Evolutionary conservation across 2,329 filamentous ascomycete species (phyloP).

Genomic region (Beauveria australis): DNA sequence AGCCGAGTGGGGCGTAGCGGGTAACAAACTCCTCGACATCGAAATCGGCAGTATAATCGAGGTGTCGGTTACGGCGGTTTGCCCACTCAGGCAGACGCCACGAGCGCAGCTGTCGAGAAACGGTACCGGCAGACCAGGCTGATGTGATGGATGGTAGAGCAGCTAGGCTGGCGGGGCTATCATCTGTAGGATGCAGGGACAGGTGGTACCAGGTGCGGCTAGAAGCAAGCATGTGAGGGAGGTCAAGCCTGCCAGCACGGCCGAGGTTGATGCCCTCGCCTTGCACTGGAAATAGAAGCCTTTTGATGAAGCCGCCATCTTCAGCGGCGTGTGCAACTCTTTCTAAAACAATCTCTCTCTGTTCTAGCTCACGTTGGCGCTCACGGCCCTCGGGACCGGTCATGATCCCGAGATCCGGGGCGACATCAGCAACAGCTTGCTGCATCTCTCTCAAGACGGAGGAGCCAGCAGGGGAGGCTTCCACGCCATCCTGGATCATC

Average conservation of each 20-base stretch:
- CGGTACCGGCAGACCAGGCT: constrained; percentile 84
- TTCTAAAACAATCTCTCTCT: constrained; percentile 74
- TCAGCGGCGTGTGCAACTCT: constrained; percentile 79
- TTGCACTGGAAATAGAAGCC: constrained; percentile 69
- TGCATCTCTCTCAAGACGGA: constrained; percentile 85
- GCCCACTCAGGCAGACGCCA: constrained; percentile 97
- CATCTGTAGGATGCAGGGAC: constrained; percentile 83
- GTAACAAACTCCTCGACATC: constrained; percentile 86
- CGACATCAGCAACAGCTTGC: constrained; percentile 67
- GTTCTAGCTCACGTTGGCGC: constrained; percentile 70
- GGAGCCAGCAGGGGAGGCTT: constrained; percentile 63
- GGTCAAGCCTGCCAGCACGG: constrained; percentile 68
- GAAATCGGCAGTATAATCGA: constrained; percentile 96
- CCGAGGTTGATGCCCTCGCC: constrained; percentile 76
- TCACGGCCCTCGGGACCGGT: constrained; percentile 60
- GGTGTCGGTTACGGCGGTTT: constrained; percentile 79
- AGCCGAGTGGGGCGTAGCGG: constrained; percentile 76
- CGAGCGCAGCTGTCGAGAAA: constrained; percentile 84
- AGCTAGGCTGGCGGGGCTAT: constrained; percentile 67
- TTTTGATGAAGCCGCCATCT: constrained; percentile 72
- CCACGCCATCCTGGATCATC: constrained; percentile 92
- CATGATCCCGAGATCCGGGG: constrained; percentile 69
- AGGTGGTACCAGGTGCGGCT: constrained; percentile 96
- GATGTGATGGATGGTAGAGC: constrained; percentile 64
- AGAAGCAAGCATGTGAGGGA: constrained; percentile 64